Base-by-base conservation (phyloP, 306 rosid species). In the Prinsepia uniflora region DNA sequence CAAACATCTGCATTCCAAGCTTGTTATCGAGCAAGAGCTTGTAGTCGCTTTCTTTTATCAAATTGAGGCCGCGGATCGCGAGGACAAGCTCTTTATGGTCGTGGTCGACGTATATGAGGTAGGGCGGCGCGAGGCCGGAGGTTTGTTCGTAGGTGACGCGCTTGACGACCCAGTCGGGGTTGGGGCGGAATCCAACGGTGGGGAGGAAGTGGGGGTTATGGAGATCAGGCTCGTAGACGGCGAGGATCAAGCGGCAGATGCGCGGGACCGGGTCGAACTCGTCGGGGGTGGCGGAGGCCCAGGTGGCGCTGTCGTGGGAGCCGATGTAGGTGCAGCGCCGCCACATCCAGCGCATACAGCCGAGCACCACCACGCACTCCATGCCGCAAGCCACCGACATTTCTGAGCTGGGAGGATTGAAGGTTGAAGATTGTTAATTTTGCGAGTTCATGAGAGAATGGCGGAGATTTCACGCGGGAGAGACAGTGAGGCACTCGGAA, bases 301-400 rank as follows among this genome's bases (percentile, higher is more conserved):
- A 91, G 6, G 92, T 83, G 76, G 80, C 84, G 69, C 96, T 89
- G 74, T 94, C 99, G 85, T 94, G 84, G 40, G 88, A 72, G 49
- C 99, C 97, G 15, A 94, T 54, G 83, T 89, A 78, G 6, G 95
- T 91, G 80, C 97, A 94, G n/a, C 97, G 97, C 67, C 88, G 88
- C 97, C 97, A 94, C 0, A 84, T 78, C 99, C 99, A 94, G 10
- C 99, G 89, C 5, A 82, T 67, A 75, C 96, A 94, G 43, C 99
- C 99, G 10, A 89, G 20, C 0, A 86, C 54, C 15, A 91, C 48
- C 1, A 94, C 89, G 67, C 96, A 91, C 77, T 94, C 99, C 8
- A 81, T 79, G 8, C 96, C 97, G 61, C 97, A 84, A 2, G 93
- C 9, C 4, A 86, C 80, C 0, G 98, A 93, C 98, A 92, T 92